Evolutionary conservation across 345 rosid genomes (phyloP), one percentile per base, ranked within the genome.

Genomic region (Orychophragmus violaceus): DNA sequence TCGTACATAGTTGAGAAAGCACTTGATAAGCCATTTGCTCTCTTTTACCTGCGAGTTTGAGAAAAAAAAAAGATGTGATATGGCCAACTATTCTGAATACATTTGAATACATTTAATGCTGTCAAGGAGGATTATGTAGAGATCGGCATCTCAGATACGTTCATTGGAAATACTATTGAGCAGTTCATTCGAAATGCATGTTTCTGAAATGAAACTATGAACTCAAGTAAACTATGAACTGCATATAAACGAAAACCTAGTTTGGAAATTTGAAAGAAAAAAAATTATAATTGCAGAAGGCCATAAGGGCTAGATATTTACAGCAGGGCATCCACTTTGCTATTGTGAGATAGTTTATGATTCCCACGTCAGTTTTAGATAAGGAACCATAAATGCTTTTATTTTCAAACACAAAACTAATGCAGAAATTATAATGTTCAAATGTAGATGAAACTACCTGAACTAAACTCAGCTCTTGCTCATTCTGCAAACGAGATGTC

Each of bases 1-100:
- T 61, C 89, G 86, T 35, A 88, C 68, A 78, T 90, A 94, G 80
- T 85, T 94, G 67, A 88, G 82, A 85, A 94, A 88, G 84, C 99
- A 94, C 72, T 90, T 90, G 74, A 94, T 83, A 64, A 94, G 96
- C 99, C 99, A 74, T 68, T 74, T 74, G 68, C 78, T 74, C 74
- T 74, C 78, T 48, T 74, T 74, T 9, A 94, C 95, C 99, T 94
- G 89, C 77, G 67, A 59, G 62, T 44, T 59, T 66, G 55, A 66
- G 62, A 37, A 72, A 39, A 37, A 6, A n/a, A 46, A 59, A 48
- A 64, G 16, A 36, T 19, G 35, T 36, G n/a, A 39, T 50, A 59
- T 51, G 3, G 37, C 68, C 57, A 46, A 65, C 46, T 59, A 58
- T 48, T 49, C 46, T 50, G n/a, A 59, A 44, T 51, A 33, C 56